These are phyloP conservation scores for Carex kokanica DNA, from an alignment of 176 grass and related monocot genomes.

Conservation along the genomic window DNA sequence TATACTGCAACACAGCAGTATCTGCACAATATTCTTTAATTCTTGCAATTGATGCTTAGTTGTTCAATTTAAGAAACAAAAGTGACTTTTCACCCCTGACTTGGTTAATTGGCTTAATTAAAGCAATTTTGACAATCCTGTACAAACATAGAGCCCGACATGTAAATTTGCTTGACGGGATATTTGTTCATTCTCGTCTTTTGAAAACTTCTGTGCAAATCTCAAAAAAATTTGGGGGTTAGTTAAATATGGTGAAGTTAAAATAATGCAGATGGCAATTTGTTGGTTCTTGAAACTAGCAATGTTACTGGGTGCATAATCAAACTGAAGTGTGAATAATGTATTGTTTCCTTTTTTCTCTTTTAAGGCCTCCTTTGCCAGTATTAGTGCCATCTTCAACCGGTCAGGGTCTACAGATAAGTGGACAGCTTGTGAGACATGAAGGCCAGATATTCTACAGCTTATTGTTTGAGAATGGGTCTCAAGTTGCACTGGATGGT, in stretches of 20 bases:
- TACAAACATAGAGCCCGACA: neutral
- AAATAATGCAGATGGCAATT: neutral
- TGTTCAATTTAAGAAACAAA: neutral
- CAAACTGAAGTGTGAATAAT: constrained; percentile 24
- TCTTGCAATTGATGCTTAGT: neutral
- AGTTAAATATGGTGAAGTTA: neutral
- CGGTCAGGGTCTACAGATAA: constrained; percentile 95
- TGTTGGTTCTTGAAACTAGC: neutral
- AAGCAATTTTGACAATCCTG: neutral
- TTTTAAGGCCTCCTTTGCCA: constrained; percentile 70
- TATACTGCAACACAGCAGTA: neutral
- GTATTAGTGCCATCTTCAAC: constrained; percentile 69
- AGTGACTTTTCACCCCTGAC: neutral
- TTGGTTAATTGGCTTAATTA: neutral
- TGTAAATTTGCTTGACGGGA: neutral
- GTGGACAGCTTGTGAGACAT: constrained; percentile 61
- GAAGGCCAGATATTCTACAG: constrained; percentile 93
- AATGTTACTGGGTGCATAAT: neutral
- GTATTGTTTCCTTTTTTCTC: constrained; percentile 13
- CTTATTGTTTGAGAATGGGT: constrained; percentile 78
- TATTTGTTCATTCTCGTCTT: neutral
- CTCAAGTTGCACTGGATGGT: constrained; percentile 71
- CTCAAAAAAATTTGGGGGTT: neutral
- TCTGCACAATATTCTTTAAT: neutral
- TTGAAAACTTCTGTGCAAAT: neutral